Conservation (phyloP, 176 grass and related monocot genomes). For the Oryza meyeriana region DNA sequence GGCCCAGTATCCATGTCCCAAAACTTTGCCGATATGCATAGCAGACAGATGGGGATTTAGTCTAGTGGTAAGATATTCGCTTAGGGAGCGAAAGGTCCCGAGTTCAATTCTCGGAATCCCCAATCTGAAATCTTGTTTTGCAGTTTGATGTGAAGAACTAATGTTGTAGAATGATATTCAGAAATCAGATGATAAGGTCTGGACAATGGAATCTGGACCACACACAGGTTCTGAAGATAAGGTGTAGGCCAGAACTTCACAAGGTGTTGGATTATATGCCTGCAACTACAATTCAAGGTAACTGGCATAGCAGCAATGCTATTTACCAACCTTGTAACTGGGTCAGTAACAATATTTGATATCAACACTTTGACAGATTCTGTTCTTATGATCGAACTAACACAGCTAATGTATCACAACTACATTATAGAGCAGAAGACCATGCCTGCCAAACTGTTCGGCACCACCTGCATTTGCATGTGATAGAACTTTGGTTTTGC, state of each 20-base stretch:
- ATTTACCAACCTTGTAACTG: neutral
- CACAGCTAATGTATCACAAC: neutral
- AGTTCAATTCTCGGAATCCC: conserved; percentile 40
- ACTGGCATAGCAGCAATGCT: neutral
- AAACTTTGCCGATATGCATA: neutral
- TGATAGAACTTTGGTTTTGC: neutral
- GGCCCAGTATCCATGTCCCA: neutral
- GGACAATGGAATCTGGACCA: conserved; percentile 33
- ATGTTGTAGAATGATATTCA: neutral
- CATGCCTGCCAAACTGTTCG: neutral
- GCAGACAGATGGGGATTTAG: conserved; percentile 22
- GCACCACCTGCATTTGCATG: neutral
- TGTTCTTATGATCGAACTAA: neutral
- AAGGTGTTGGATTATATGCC: too few species aligned
- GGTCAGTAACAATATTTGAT: too few species aligned
- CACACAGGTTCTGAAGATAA: neutral
- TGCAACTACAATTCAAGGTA: neutral
- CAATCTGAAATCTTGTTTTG: conserved; percentile 5
- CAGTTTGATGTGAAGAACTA: neutral
- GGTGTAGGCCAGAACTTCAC: too few species aligned
- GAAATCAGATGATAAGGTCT: neutral
- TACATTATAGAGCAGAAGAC: neutral
- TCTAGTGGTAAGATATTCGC: conserved; percentile 48
- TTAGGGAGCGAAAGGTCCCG: conserved; percentile 31
- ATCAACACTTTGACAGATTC: neutral